Conservation (phyloP, 192 early-diverging fungal species). For the Allomyces macrogynus region DNA sequence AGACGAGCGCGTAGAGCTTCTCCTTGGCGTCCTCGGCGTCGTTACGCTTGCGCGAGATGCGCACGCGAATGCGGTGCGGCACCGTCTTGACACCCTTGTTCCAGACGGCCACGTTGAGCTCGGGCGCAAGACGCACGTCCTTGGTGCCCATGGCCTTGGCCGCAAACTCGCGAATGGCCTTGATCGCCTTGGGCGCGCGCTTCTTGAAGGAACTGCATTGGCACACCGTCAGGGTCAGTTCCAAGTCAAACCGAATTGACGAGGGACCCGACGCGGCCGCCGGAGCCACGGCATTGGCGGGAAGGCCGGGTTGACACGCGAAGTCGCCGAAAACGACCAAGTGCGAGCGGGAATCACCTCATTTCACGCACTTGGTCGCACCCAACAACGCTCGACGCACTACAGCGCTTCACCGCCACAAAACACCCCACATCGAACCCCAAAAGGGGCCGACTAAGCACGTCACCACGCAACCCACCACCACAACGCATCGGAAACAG, state of each 20-base stretch:
- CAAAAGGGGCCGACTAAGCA: too few relatives aligned
- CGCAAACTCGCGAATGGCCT: constrained; percentile 80
- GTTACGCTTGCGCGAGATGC: constrained; percentile 87
- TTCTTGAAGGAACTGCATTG: constrained; percentile 73
- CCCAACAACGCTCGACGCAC: too few relatives aligned
- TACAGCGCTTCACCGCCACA: too few relatives aligned
- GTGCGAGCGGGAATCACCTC: too few relatives aligned
- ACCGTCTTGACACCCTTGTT: constrained; percentile 78
- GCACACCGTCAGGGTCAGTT: not conserved
- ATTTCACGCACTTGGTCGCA: too few relatives aligned
- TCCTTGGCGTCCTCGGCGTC: constrained; percentile 89
- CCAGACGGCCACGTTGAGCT: constrained; percentile 92
- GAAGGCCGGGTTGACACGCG: not conserved
- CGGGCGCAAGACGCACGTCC: constrained; percentile 90
- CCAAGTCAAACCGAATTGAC: not conserved
- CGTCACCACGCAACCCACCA: not conserved
- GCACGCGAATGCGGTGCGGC: constrained; percentile 87
- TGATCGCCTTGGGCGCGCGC: constrained; percentile 86
- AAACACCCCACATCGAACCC: too few relatives aligned
- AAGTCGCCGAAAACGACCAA: not conserved
- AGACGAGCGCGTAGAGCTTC: constrained; percentile 93
- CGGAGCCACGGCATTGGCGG: not conserved
- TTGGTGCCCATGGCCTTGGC: constrained; percentile 82
- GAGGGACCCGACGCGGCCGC: not conserved
- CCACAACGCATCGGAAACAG: not conserved